Base-by-base conservation (phyloP, 495 filamentous ascomycete species). In the Lindgomyces ingoldianus region DNA sequence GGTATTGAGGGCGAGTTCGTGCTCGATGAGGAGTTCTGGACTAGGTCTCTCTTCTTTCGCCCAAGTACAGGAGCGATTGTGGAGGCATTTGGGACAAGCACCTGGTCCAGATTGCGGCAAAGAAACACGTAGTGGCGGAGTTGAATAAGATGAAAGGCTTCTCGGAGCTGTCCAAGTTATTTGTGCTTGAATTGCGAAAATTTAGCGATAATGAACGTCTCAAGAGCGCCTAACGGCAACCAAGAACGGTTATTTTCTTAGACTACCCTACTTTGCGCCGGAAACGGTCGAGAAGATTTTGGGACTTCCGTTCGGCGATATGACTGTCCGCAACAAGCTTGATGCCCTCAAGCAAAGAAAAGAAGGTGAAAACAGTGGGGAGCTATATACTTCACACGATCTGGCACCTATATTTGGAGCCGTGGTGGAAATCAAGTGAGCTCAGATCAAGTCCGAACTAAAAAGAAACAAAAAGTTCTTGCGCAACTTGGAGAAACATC, bases 201-300 rank as follows among this genome's bases (percentile, higher is more conserved):
- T 47, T 18, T 24, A 4, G n/a, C 44, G 44, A 47, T 39, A 39
- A 6, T 39, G 4, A 47, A 47, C 6, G 16, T n/a, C 44, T 24
- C 44, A 18, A 47, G 44, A n/a, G 21, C 44, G 44, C 44, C 21
- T 47, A 24, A 24, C 14, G 8, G 44, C 44, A n/a, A 47, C 44
- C 21, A n/a, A 47, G 44, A 47, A 24, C 21, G 44, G 44, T 4
- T 47, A 47, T 47, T 47, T 47, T 47, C 44, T 47, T 19, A n/a
- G 44, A 47, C 44, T 47, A 47, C 44, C 44, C 21, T 47, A 47
- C 44, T 47, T 47, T 47, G 44, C 44, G 14, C 44, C n/a, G 44
- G 14, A 47, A n/a, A 47, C 44, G 14, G 44, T 47, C 44, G 44
- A 47, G 44, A 47, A 47, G 44, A 47, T 47, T 24, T 47, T 47